Evolutionary conservation across 768 basidiomycete genomes (phyloP).

Genomic region (Naganishia onofrii): DNA sequence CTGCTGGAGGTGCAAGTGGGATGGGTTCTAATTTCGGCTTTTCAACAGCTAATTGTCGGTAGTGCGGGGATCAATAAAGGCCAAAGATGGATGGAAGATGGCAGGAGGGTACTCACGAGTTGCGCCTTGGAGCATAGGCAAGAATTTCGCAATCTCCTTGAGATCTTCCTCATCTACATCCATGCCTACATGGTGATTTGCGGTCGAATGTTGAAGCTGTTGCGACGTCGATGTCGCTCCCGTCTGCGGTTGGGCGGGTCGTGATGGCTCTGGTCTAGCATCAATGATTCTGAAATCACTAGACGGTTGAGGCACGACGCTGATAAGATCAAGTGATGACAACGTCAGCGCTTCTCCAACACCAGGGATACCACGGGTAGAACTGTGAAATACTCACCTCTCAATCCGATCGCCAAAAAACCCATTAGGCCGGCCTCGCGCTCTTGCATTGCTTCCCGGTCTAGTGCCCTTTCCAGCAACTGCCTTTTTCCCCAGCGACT

Average conservation of each 20-base stretch:
- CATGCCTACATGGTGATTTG: background rate
- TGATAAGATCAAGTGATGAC: background rate
- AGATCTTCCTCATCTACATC: conserved; percentile 36
- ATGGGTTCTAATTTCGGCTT: conserved; percentile 10
- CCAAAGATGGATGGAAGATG: background rate
- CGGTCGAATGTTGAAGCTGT: background rate
- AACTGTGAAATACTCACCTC: background rate
- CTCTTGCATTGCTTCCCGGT: background rate
- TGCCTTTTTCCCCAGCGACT: background rate
- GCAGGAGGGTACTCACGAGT: background rate
- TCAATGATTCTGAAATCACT: conserved; percentile 41
- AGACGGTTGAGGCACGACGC: background rate
- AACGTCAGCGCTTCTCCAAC: background rate
- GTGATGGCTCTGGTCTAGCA: conserved; percentile 40
- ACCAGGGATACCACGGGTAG: background rate
- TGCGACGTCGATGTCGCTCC: conserved; percentile 3
- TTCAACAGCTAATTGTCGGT: background rate
- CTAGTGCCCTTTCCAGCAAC: background rate
- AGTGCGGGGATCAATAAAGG: background rate
- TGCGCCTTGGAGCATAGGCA: conserved; percentile 51
- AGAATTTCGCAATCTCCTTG: conserved; percentile 49
- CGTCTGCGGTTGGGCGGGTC: conserved; percentile 4
- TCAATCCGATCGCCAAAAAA: conserved; percentile 17
- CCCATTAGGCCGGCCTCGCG: background rate
- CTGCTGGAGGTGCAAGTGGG: conserved; percentile 18